Conservation (phyloP, 2,329 filamentous ascomycete genomes). For the Diplodia corticola region DNA sequence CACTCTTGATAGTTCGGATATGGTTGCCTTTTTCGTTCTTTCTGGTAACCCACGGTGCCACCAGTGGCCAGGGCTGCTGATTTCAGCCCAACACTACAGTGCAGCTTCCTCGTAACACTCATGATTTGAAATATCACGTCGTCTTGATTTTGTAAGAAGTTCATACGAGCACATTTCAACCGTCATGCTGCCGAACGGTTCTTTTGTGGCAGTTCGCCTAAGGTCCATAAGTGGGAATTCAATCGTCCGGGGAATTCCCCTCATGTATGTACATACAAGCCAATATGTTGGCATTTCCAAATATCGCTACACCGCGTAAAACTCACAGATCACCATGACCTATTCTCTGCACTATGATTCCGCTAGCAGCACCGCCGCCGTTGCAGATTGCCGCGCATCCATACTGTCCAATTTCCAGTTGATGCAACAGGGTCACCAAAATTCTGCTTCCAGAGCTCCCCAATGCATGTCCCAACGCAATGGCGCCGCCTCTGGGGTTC, state of each 20-base stretch:
- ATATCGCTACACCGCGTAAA: neutral
- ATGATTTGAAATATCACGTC: neutral
- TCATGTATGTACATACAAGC: neutral
- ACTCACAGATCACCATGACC: slow-evolving; percentile 41
- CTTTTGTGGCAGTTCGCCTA: too few species aligned
- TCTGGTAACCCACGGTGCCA: too few species aligned
- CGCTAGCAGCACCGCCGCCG: slow-evolving; percentile 88
- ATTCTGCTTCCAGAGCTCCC: slow-evolving; percentile 94
- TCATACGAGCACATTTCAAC: neutral
- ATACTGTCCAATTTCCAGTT: slow-evolving; percentile 88
- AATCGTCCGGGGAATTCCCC: neutral
- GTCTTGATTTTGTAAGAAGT: too few species aligned
- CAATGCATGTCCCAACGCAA: slow-evolving; percentile 86
- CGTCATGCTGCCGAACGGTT: too few species aligned
- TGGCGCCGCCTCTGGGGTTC: slow-evolving; percentile 87
- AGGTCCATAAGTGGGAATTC: neutral
- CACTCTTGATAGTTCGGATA: too few species aligned
- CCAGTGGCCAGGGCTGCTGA: neutral
- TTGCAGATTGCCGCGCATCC: slow-evolving; percentile 97
- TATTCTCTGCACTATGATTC: slow-evolving; percentile 84
- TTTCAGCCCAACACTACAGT: neutral
- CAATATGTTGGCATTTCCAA: neutral
- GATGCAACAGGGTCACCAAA: slow-evolving; percentile 84
- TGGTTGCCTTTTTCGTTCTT: too few species aligned
- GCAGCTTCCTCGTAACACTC: neutral